phyloP scores from a whole-genome alignment of 306 rosid species.

The Medicago ruthenica region DNA sequence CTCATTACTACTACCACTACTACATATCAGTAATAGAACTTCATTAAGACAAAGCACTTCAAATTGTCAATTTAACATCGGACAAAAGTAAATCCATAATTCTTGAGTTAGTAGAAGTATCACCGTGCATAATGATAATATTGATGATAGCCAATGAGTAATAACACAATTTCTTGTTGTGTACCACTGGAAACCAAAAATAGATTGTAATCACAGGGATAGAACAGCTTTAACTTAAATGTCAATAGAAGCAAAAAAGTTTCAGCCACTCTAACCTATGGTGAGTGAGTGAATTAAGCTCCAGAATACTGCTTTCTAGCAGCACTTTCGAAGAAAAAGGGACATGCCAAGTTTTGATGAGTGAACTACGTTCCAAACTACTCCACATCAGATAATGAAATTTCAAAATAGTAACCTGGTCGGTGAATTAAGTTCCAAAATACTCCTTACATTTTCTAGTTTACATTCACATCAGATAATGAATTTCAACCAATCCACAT shows the following conservation, averaged over 20 bases:
- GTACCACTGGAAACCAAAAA: neutral
- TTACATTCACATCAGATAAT: neutral
- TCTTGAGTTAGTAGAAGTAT: constrained; percentile 11
- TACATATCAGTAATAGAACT: neutral
- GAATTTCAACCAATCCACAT: too few species aligned
- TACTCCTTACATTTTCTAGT: too few species aligned
- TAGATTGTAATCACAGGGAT: neutral
- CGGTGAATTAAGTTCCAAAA: too few species aligned
- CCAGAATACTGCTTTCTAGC: constrained; percentile 4
- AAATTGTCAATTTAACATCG: constrained; percentile 6
- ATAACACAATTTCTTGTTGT: neutral
- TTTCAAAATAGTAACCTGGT: neutral
- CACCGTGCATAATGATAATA: neutral
- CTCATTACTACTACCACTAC: too few species aligned
- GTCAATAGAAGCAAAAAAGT: constrained; percentile 30
- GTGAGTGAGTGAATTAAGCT: constrained; percentile 15
- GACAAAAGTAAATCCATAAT: constrained; percentile 29
- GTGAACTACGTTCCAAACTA: neutral
- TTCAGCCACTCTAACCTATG: constrained; percentile 7
- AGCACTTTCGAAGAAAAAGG: neutral
- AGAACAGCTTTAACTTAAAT: constrained; percentile 3
- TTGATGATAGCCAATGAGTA: neutral
- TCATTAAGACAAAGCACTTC: constrained; percentile 13
- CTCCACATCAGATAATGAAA: neutral
- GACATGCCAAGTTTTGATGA: neutral